Percentiles rank a stretch among this genome's conserved stretches.
Conservation (phyloP, 805 yeast species). For the Clavispora phyllophila region DNA sequence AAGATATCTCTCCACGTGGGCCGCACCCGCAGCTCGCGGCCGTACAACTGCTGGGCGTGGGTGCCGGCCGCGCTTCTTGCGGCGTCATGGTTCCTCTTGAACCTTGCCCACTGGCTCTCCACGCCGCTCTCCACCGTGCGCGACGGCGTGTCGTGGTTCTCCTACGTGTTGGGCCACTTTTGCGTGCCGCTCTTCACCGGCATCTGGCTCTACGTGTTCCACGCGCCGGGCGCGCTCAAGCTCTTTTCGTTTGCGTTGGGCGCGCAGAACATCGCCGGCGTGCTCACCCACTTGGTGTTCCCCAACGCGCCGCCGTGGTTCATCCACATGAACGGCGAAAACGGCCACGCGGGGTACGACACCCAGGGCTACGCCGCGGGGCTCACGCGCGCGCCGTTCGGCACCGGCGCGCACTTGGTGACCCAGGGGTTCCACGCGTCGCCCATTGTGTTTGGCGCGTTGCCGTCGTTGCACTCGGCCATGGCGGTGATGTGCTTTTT, state of each 20-base stretch:
- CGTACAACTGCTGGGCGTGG: slow-evolving; percentile 16
- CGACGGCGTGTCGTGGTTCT: slow-evolving; percentile 57
- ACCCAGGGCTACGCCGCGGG: slow-evolving; percentile 73
- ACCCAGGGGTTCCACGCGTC: slow-evolving; percentile 60
- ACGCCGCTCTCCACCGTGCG: slow-evolving; percentile 39
- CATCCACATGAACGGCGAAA: slow-evolving; percentile 55
- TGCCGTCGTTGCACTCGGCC: slow-evolving; percentile 60
- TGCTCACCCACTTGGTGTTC: slow-evolving; percentile 52
- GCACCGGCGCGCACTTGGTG: slow-evolving; percentile 56
- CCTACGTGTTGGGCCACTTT: slow-evolving; percentile 58
- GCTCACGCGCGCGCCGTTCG: slow-evolving; percentile 57
- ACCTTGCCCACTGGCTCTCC: slow-evolving; percentile 39
- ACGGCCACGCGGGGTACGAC: slow-evolving; percentile 51
- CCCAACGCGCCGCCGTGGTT: slow-evolving; percentile 80
- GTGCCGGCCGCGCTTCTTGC: slow-evolving; percentile 39
- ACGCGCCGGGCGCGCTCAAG: slow-evolving; percentile 57
- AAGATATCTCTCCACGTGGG: slow-evolving; percentile 8
- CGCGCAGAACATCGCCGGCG: slow-evolving; percentile 54
- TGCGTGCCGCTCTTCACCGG: slow-evolving; percentile 58
- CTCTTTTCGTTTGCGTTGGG: slow-evolving; percentile 55
- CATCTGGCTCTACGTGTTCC: slow-evolving; percentile 60
- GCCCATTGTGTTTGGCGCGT: slow-evolving; percentile 67
- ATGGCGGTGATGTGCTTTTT: slow-evolving; percentile 52
- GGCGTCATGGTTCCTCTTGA: slow-evolving; percentile 45
- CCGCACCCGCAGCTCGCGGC: background rate